phyloP scores from a whole-genome alignment of 2,329 filamentous ascomycete species.

The Arthroderma sp. region DNA sequence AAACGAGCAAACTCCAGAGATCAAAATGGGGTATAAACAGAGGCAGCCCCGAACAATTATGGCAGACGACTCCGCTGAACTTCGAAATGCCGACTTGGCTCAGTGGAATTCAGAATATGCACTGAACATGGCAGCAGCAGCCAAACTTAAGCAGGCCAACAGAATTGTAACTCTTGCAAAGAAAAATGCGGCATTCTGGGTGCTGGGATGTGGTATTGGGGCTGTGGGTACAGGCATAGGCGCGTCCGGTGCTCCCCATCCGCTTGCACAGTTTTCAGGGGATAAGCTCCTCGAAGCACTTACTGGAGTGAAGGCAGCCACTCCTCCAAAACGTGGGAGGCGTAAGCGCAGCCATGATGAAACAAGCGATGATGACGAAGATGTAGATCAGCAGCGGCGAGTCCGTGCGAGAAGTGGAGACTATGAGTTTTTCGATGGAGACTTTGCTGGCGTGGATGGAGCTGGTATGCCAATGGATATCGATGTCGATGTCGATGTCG shows the following conservation, averaged over 20 bases:
- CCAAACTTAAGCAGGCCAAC: slow-evolving; percentile 32
- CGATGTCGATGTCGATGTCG: slow-evolving; percentile 33
- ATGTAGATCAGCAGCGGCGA: slow-evolving; percentile 17
- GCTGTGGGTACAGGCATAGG: slow-evolving; percentile 38
- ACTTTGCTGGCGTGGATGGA: slow-evolving; percentile 5
- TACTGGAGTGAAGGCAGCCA: slow-evolving; percentile 21
- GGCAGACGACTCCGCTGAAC: slow-evolving; percentile 37
- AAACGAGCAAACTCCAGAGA: neutral
- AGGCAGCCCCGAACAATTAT: slow-evolving; percentile 29
- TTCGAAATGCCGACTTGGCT: slow-evolving; percentile 44
- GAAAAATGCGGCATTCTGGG: slow-evolving; percentile 50
- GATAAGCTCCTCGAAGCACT: slow-evolving; percentile 39
- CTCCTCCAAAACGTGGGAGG: slow-evolving; percentile 5
- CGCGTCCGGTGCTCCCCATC: slow-evolving; percentile 29
- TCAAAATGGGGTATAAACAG: slow-evolving; percentile 12
- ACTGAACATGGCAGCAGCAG: slow-evolving; percentile 44
- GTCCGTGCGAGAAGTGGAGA: slow-evolving; percentile 26
- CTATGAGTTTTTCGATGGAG: slow-evolving; percentile 23
- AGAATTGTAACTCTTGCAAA: slow-evolving; percentile 38
- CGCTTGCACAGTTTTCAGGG: slow-evolving; percentile 48
- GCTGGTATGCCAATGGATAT: slow-evolving; percentile 4
- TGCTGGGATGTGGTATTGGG: slow-evolving; percentile 45
- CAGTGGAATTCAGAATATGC: slow-evolving; percentile 48
- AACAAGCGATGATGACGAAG: slow-evolving; percentile 15
- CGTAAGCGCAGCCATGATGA: slow-evolving; percentile 19